Evolutionary conservation across 1,139 yeast genomes (phyloP).

Genomic region (Debaryomyces sp.): DNA sequence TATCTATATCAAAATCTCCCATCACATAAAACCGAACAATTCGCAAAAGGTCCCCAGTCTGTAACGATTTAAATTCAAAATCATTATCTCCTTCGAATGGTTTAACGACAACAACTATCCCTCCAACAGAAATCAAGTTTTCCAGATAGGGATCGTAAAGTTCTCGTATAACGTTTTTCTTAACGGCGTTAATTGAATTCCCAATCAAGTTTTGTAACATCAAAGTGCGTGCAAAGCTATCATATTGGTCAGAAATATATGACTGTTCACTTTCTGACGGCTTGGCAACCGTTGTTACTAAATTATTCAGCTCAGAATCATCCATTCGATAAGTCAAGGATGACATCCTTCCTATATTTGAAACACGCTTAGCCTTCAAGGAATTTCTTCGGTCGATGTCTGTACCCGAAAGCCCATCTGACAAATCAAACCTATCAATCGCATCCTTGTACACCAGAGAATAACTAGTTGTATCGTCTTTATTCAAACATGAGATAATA

Average conservation of each 20-base stretch:
- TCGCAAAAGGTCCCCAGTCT: conserved; percentile 39
- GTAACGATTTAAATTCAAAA: conserved; percentile 28
- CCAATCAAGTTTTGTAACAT: conserved; percentile 29
- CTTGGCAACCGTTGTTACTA: conserved; percentile 17
- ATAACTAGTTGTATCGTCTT: conserved; percentile 6
- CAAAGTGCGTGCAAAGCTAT: conserved; percentile 31
- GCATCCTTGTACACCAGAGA: conserved; percentile 22
- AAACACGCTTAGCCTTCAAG: not conserved
- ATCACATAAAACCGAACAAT: conserved; percentile 30
- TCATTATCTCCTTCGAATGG: conserved; percentile 28
- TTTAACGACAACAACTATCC: conserved; percentile 39
- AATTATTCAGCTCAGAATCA: conserved; percentile 5
- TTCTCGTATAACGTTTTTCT: conserved; percentile 19
- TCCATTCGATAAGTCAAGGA: conserved; percentile 14
- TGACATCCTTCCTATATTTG: conserved; percentile 10
- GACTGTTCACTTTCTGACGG: conserved; percentile 17
- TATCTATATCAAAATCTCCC: conserved; percentile 11
- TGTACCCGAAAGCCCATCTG: conserved; percentile 11
- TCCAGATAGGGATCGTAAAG: conserved; percentile 37
- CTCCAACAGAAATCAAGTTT: conserved; percentile 31
- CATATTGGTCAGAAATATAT: conserved; percentile 22
- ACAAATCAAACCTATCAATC: conserved; percentile 18
- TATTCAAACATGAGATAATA: conserved; percentile 1
- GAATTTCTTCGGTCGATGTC: not conserved
- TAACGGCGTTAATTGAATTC: conserved; percentile 14